Percentiles rank a stretch among this genome's conserved stretches.
Evolutionary conservation across 805 yeast genomes (phyloP).

Genomic region (Candida anglica): DNA sequence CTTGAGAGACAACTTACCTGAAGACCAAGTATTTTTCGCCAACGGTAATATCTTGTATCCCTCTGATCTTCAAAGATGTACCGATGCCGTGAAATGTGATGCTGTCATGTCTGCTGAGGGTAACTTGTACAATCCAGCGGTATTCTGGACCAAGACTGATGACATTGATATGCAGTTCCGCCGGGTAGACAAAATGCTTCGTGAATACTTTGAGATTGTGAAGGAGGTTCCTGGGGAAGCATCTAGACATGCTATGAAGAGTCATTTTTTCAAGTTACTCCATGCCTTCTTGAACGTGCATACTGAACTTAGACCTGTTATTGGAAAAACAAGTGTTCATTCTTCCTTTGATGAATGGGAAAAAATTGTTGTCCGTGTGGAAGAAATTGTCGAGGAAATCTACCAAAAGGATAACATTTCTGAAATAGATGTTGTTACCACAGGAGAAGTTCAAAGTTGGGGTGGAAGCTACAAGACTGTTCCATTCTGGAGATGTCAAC

Average conservation of each 20-base stretch:
- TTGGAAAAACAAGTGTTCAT: slow-evolving; percentile 52
- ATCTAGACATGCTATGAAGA: slow-evolving; percentile 78
- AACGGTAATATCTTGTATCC: slow-evolving; percentile 95
- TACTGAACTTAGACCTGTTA: slow-evolving; percentile 70
- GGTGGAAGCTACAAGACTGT: slow-evolving; percentile 78
- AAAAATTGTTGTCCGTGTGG: slow-evolving; percentile 59
- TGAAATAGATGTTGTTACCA: slow-evolving; percentile 50
- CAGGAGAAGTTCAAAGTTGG: slow-evolving; percentile 60
- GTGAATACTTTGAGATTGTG: slow-evolving; percentile 88
- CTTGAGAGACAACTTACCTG: slow-evolving; percentile 71
- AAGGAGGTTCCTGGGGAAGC: slow-evolving; percentile 61
- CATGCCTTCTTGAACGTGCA: slow-evolving; percentile 76
- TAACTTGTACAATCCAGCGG: slow-evolving; percentile 88
- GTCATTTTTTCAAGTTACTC: slow-evolving; percentile 84
- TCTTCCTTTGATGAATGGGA: slow-evolving; percentile 41
- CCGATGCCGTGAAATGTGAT: slow-evolving; percentile 64
- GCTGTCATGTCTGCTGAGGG: slow-evolving; percentile 99
- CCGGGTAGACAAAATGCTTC: slow-evolving; percentile 73
- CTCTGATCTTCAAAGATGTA: slow-evolving; percentile 72
- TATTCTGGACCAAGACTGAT: slow-evolving; percentile 57
- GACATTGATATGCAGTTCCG: slow-evolving; percentile 70
- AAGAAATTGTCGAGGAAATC: slow-evolving; percentile 56
- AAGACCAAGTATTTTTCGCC: slow-evolving; percentile 83
- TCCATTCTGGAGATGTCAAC: slow-evolving; percentile 97
- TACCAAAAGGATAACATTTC: slow-evolving; percentile 49